Evolutionary conservation across 148 eudicot species (phyloP).

Genomic region (Hydrangea macrophylla): DNA sequence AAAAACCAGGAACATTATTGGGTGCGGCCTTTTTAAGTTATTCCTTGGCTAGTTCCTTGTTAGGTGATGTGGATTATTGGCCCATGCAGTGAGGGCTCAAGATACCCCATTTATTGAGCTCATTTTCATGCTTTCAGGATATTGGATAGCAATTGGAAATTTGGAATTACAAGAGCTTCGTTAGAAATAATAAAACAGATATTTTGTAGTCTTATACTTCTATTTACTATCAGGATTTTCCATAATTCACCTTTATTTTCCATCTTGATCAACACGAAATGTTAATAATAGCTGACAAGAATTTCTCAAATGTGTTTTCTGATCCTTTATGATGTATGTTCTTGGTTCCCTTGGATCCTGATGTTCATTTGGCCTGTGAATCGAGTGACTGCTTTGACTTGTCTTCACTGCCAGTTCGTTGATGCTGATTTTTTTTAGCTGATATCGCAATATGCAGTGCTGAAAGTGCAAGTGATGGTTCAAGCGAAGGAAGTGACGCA

Average conservation of each 20-base stretch:
- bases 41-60: too few relatives aligned
- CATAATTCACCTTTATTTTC: neutral
- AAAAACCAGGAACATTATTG: too few relatives aligned
- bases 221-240: neutral
- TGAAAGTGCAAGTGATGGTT: slow-evolving; percentile 86
- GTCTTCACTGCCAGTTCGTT: neutral
- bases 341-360: neutral
- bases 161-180: neutral
- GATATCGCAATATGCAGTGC: slow-evolving; percentile 52
- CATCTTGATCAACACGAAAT: neutral
- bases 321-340: neutral
- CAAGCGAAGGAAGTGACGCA: slow-evolving; percentile 97
- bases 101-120: neutral
- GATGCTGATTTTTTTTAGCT: slow-evolving; percentile 1
- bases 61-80: neutral
- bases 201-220: neutral
- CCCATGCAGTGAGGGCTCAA: neutral
- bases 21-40: too few relatives aligned
- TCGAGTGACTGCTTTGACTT: neutral
- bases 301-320: neutral
- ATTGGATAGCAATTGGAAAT: neutral
- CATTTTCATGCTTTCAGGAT: neutral
- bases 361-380: neutral
- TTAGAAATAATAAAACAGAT: neutral
- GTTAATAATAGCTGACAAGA: neutral